These are phyloP conservation scores for Trypanosoma boissoni DNA, from an alignment of 208 protist species.

Conservation along the genomic window DNA sequence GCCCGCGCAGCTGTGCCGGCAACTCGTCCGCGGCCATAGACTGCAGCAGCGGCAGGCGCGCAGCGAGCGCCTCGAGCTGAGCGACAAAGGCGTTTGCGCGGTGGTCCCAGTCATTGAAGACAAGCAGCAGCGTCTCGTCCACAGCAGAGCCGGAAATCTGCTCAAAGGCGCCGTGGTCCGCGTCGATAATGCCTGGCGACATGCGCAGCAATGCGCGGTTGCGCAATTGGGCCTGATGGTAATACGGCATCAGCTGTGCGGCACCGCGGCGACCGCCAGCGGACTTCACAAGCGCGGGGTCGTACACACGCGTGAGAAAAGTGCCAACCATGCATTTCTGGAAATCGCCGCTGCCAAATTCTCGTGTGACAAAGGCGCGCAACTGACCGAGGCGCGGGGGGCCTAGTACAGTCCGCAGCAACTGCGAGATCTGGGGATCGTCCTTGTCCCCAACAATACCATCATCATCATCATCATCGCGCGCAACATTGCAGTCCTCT, in stretches of 20 bases:
- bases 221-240: neutral
- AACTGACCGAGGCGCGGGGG: neutral
- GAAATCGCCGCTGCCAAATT: neutral
- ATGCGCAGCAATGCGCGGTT: neutral
- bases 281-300: neutral
- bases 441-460: too few species aligned
- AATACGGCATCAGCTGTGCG: conserved; percentile 14
- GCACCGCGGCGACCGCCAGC: neutral
- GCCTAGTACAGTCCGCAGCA: too few species aligned
- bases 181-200: conserved; percentile 33
- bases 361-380: neutral
- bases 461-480: too few species aligned
- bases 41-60: neutral
- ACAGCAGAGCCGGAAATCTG: neutral
- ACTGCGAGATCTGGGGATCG: too few species aligned
- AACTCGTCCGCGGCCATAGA: too few species aligned
- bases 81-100: conserved; percentile 27
- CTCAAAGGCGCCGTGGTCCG: conserved; percentile 25
- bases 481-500: too few species aligned
- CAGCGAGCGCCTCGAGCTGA: conserved; percentile 21
- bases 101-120: conserved; percentile 60
- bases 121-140: conserved; percentile 47
- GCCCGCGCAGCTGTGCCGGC: neutral
- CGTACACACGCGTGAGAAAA: conserved; percentile 27
- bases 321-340: neutral